Percentiles rank a stretch among this genome's conserved stretches.
Conservation (phyloP, 176 grass and related monocot species). For the Bromus sterilis region DNA sequence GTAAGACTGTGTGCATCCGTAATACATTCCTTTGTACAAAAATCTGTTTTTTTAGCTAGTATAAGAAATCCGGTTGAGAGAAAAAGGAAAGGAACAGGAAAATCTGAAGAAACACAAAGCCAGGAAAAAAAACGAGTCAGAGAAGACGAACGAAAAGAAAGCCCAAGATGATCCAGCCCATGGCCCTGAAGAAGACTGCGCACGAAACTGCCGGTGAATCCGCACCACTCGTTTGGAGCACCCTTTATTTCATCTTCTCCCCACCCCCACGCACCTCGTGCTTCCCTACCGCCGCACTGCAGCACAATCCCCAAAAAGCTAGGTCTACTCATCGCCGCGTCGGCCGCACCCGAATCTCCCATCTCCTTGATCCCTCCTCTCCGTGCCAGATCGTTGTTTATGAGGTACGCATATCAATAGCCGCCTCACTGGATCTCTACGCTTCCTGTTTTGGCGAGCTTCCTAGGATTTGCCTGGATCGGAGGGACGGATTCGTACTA, state of each 20-base stretch:
- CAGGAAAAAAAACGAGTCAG: no score
- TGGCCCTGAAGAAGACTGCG: no score
- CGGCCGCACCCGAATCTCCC: not conserved
- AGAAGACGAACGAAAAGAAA: no score
- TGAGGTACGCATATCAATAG: constrained; percentile 27
- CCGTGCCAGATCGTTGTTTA: constrained; percentile 48
- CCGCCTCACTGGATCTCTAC: constrained; percentile 1
- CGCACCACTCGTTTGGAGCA: not conserved
- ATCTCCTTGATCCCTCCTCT: not conserved
- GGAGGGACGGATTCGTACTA: not conserved
- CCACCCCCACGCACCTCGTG: not conserved
- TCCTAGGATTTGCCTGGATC: not conserved
- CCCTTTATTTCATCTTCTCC: not conserved
- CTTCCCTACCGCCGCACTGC: not conserved
- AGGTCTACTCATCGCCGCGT: constrained; percentile 7
- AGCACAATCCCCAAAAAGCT: not conserved
- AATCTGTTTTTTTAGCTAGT: no score
- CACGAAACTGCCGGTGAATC: constrained; percentile 14
- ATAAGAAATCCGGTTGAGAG: no score
- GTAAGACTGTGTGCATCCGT: no score
- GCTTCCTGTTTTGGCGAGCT: not conserved
- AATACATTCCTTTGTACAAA: no score
- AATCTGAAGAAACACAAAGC: no score
- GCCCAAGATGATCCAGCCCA: no score
- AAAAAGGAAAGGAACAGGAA: no score